Evolutionary conservation across 768 basidiomycete genomes (phyloP).

Genomic region (Lentinula edodes): DNA sequence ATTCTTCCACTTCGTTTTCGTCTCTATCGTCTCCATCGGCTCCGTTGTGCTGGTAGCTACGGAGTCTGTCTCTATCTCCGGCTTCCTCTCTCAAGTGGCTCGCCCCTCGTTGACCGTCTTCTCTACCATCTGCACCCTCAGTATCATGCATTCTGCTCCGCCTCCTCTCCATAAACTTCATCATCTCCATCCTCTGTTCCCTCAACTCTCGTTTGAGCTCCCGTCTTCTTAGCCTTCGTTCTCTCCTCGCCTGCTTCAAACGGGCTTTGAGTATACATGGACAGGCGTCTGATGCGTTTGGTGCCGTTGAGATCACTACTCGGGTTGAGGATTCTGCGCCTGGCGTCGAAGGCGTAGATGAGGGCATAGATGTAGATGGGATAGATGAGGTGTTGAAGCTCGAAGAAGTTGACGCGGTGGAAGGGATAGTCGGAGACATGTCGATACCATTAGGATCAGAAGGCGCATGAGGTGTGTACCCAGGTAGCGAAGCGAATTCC

Average conservation of each 20-base stretch:
- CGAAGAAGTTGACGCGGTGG: constrained; percentile 22
- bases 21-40: neutral
- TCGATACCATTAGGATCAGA: constrained; percentile 27
- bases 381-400: too few species aligned
- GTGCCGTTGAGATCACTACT: neutral
- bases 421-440: constrained; percentile 26
- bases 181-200: neutral
- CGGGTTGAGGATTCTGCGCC: neutral
- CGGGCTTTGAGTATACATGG: neutral
- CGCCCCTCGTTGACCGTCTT: neutral
- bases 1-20: neutral
- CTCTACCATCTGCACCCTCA: neutral
- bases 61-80: too few species aligned
- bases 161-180: neutral
- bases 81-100: neutral
- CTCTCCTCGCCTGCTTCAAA: neutral
- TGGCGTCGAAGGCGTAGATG: neutral
- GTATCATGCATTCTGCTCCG: neutral
- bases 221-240: neutral
- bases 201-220: neutral
- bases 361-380: constrained; percentile 8
- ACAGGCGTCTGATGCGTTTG: neutral
- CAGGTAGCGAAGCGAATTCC: constrained; percentile 74
- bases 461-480: constrained; percentile 52
- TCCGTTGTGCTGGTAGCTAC: neutral